phyloP scores from a whole-genome alignment of 768 basidiomycete genomes.

The Termitomyces sp. region DNA sequence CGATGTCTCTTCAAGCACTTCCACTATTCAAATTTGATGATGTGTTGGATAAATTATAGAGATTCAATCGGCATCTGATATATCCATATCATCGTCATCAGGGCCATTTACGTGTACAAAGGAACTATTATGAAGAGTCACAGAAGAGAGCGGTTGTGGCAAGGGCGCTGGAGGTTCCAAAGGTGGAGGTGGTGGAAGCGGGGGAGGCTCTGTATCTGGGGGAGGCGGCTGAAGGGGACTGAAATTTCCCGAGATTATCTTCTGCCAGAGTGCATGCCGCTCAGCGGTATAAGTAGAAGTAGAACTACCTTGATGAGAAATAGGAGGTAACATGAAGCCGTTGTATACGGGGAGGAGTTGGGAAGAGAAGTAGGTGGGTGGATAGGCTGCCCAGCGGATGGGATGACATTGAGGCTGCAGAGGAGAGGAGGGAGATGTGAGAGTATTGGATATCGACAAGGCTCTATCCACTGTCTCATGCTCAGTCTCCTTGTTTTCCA shows the following conservation, averaged over 20 bases:
- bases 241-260: conserved; percentile 21
- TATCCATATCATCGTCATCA: conserved; percentile 24
- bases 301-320: conserved; percentile 18
- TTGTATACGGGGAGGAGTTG: conserved; percentile 49
- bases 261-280: conserved; percentile 35
- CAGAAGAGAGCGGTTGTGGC: conserved; percentile 17
- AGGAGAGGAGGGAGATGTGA: background rate
- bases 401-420: background rate
- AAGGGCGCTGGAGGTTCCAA: conserved; percentile 6
- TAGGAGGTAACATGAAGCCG: conserved; percentile 31
- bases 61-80: conserved; percentile 23
- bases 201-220: conserved; percentile 8
- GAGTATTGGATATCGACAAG: background rate
- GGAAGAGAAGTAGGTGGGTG: conserved; percentile 53
- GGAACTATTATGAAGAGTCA: background rate
- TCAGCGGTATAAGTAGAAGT: conserved; percentile 32
- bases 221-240: conserved; percentile 15
- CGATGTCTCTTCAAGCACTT: background rate
- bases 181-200: conserved; percentile 18
- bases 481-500: background rate
- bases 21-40: too few relatives aligned
- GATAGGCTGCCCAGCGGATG: conserved; percentile 61
- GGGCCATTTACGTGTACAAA: background rate
- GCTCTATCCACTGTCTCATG: background rate
- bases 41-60: background rate